phyloP scores from a whole-genome alignment of 2,329 filamentous ascomycete genomes.

The Acrocalymma vagum region DNA sequence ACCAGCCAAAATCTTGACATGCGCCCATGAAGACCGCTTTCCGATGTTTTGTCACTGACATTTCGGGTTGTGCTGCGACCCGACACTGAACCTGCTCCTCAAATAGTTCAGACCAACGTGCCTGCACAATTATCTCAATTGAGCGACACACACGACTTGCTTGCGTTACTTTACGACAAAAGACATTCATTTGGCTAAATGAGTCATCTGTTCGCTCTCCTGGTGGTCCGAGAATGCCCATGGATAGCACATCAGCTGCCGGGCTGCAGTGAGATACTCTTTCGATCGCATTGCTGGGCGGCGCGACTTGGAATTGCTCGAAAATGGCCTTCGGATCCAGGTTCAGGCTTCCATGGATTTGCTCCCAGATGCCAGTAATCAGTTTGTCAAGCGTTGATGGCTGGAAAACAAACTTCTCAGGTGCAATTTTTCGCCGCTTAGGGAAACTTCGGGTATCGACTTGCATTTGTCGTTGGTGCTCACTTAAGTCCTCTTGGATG shows the following conservation, averaged over 20 bases:
- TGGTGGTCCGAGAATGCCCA: conserved; percentile 20
- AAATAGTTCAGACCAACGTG: conserved; percentile 65
- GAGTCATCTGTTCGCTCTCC: conserved; percentile 21
- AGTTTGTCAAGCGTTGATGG: conserved; percentile 59
- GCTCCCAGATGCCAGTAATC: conserved; percentile 60
- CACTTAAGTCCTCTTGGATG: conserved; percentile 38
- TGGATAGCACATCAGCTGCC: conserved; percentile 13
- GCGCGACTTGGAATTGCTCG: conserved; percentile 38
- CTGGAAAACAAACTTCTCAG: conserved; percentile 53
- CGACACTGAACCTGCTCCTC: conserved; percentile 59
- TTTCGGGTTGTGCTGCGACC: conserved; percentile 47
- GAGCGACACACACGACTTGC: conserved; percentile 64
- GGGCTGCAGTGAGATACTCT: no score
- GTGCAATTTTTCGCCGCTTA: conserved; percentile 39
- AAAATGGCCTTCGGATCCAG: conserved; percentile 50
- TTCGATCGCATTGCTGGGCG: no score
- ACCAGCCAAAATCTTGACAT: conserved; percentile 63
- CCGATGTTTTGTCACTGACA: conserved; percentile 58
- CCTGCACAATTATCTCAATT: conserved; percentile 67
- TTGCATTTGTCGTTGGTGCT: conserved; percentile 44
- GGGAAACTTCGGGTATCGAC: conserved; percentile 41
- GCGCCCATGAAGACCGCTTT: conserved; percentile 63
- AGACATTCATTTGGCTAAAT: conserved; percentile 54
- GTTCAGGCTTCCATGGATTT: conserved; percentile 54
- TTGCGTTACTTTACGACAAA: conserved; percentile 56